Base-by-base conservation (phyloP, 306 rosid genomes). In the Fagus crenata region DNA sequence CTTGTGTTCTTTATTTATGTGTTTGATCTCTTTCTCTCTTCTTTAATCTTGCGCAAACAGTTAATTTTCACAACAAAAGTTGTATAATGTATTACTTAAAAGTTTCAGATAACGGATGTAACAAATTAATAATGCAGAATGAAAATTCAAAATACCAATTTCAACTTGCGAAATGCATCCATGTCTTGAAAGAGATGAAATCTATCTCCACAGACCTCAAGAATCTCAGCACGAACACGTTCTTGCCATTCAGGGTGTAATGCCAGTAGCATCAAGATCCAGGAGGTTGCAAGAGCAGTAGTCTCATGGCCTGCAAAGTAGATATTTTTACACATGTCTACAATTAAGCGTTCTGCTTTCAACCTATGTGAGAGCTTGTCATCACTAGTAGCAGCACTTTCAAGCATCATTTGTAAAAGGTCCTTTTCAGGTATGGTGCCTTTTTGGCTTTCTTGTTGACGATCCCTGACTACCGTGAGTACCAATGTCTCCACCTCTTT, bases 291-390 rank as follows among this genome's bases (percentile, higher is more conserved):
- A 35, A 85, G 22, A 33, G 85, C 81, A 8, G 42, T 63, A 49
- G 58, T 70, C 68, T 81, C 85, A 33, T 77, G 61, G 2, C 85
- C 88, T 1, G 88, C 88, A 40, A 85, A 85, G 79, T 81, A 81
- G 2, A 85, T 75, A 13, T 67, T 85, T 39, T 82, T 81, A 81
- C 88, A 81, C 0, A 75, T 76, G 55, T 81, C 88, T 17, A 85
- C 33, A 15, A 81, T 75, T 22, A 78, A 4, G 43, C 2, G 54
- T 7, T 69, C 43, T 53, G 22, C 37, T 72, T 65, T 78, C 8
- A 39, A 35, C 2, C 72, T 11, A 3, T 54, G 22, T 31, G 41
- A 42, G 22, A 5, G 18, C 31, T 1, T 77, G 17, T 46, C 51
- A 46, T 46, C 51, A 9, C 51, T 46, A 46, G 76, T 28, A n/a